phyloP scores from a whole-genome alignment of 495 filamentous ascomycete species.

The Penicillium samsonianum region DNA sequence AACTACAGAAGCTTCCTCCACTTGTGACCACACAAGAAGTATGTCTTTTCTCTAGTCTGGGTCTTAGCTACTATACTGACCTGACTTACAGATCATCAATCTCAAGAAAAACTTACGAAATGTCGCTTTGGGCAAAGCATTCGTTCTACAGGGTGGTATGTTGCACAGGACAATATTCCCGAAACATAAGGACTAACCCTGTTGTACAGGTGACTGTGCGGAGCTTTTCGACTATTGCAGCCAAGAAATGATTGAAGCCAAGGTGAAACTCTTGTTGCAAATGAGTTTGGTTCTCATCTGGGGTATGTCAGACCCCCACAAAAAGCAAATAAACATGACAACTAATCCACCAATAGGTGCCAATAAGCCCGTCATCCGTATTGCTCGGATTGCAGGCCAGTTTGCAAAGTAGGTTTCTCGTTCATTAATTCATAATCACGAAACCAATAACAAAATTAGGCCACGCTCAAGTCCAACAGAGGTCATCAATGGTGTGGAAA shows the following conservation, averaged over 20 bases:
- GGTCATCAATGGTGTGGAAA: constrained; percentile 72
- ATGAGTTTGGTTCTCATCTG: constrained; percentile 23
- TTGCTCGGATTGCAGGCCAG: constrained; percentile 94
- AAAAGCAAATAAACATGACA: background rate
- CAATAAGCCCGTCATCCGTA: constrained; percentile 91
- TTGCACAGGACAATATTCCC: background rate
- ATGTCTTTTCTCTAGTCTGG: constrained; percentile 7
- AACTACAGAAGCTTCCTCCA: constrained; percentile 79
- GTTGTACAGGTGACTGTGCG: constrained; percentile 73
- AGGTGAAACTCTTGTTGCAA: constrained; percentile 66
- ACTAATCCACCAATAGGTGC: constrained; percentile 44
- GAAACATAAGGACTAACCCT: constrained; percentile 3
- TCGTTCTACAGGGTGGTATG: constrained; percentile 84
- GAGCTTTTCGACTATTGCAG: constrained; percentile 98
- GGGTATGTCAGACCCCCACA: constrained; percentile 17
- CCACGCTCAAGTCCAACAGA: constrained; percentile 89
- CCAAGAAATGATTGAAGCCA: constrained; percentile 72
- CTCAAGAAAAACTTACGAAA: constrained; percentile 76
- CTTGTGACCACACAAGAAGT: constrained; percentile 82
- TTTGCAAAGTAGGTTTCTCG: constrained; percentile 68
- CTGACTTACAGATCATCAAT: constrained; percentile 61
- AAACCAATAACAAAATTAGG: constrained; percentile 32
- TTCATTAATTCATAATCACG: background rate
- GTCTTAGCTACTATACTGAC: background rate
- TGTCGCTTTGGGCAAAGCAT: constrained; percentile 89